Base-by-base conservation (phyloP, 108 stramenopile genomes). In the Cyclotella atomus region DNA sequence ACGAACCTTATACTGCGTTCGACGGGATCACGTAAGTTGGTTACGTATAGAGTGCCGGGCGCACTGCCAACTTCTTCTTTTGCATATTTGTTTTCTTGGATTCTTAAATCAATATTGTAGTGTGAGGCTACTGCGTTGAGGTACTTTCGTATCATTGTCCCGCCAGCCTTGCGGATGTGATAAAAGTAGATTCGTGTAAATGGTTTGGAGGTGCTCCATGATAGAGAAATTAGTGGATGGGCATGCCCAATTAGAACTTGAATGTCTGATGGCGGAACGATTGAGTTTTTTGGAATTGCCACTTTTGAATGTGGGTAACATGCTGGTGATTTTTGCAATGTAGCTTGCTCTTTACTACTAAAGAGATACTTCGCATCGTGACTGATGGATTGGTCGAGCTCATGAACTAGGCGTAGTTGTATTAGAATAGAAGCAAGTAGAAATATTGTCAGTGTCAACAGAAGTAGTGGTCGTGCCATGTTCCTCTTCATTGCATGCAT, bases 111-210 rank as follows among this genome's bases (percentile, higher is more conserved):
- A 8, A 78, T 65, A 0, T 41, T 17, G 17, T 78, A 57, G 3
- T 43, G 28, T 3, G 41, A 57, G 12, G 77, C 69, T 2, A 78
- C 77, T 60, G 43, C 47, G 17, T 75, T 62, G 12, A 81, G 59
- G 35, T 75, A 81, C 23, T 75, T 76, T 6, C 79, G 74, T 32
- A 81, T 69, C 79, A 76, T 76, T 33, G 79, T 76, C 12, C 79
- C 79, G 0, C 79, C 79, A 0, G 79, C 79, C 32, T 81, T 81
- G n/a, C 79, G 74, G 0, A 76, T 38, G 59, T 81, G 79, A 34
- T 81, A 81, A 66, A 81, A 81, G 69, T 70, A 77, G 21, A 77
- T 65, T 8, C 73, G 53, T 16, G 44, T 35, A 20, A 75, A 52
- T 33, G 60, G 71, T 0, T 28, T 17, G 1, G 24, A 34, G 44